These are phyloP conservation scores for Phaeolepiota aurea DNA, from an alignment of 768 basidiomycete genomes.

Conservation along the genomic window DNA sequence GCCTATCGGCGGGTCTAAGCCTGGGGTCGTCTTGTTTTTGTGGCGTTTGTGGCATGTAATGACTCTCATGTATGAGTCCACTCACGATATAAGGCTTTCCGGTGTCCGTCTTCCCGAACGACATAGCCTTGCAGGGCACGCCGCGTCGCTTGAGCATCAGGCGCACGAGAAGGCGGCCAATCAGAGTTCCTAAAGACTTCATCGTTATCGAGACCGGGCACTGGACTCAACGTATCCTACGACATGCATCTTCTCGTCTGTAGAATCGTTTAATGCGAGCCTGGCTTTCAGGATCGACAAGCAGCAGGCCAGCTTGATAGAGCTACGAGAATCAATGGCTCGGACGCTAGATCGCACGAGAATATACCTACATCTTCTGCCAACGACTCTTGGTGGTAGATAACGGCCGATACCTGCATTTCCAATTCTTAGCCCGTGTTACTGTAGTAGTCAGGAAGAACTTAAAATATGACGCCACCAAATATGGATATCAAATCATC, in stretches of 20 bases:
- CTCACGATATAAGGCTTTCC: slow-evolving; percentile 76
- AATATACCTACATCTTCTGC: slow-evolving; percentile 31
- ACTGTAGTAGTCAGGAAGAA: too few relatives aligned
- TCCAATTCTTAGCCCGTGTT: too few relatives aligned
- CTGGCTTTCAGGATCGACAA: slow-evolving; percentile 50
- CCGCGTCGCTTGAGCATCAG: slow-evolving; percentile 53
- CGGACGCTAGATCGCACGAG: slow-evolving; percentile 2
- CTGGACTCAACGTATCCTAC: too few relatives aligned
- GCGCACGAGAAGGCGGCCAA: slow-evolving; percentile 71
- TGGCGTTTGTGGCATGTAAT: not conserved
- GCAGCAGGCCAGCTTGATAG: slow-evolving; percentile 48
- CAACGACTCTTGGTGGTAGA: slow-evolving; percentile 31
- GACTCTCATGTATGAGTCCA: slow-evolving; percentile 6
- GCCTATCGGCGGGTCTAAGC: slow-evolving; percentile 46
- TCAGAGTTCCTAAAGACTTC: slow-evolving; percentile 65
- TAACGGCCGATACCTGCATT: slow-evolving; percentile 38
- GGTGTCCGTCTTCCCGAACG: slow-evolving; percentile 46
- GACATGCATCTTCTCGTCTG: slow-evolving; percentile 66
- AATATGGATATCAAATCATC: not conserved
- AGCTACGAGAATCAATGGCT: slow-evolving; percentile 31
- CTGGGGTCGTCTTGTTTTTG: slow-evolving; percentile 14
- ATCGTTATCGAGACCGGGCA: too few relatives aligned
- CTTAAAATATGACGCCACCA: too few relatives aligned
- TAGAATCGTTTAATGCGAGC: slow-evolving; percentile 57
- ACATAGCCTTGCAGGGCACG: slow-evolving; percentile 33